Percentiles rank a stretch among this genome's conserved stretches.
Evolutionary conservation across 2,329 filamentous ascomycete genomes (phyloP).

Genomic region (Cladophialophora bantiana): DNA sequence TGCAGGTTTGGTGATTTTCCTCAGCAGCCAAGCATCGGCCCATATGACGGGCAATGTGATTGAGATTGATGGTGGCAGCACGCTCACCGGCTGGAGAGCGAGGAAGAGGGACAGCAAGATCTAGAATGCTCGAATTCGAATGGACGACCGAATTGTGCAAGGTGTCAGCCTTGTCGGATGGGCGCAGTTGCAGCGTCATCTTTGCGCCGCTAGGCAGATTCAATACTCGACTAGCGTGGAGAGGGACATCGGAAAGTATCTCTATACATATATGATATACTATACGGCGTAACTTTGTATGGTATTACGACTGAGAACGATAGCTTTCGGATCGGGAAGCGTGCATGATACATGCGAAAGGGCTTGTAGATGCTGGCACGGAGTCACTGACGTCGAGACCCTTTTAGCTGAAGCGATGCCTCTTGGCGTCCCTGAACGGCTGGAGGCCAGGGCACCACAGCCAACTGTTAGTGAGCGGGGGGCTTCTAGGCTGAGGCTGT

Average conservation of each 20-base stretch:
- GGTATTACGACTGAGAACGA: not conserved
- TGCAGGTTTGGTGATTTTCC: slow-evolving; percentile 55
- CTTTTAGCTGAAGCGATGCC: slow-evolving; percentile 15
- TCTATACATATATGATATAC: not conserved
- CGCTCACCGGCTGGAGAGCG: slow-evolving; percentile 51
- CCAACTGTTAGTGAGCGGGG: slow-evolving; percentile 14
- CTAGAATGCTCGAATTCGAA: slow-evolving; percentile 14
- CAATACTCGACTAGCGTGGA: not conserved
- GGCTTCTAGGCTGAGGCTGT: not conserved
- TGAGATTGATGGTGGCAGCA: slow-evolving; percentile 58
- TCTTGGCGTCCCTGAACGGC: slow-evolving; percentile 6
- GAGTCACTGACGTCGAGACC: not conserved
- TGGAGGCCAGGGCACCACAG: not conserved
- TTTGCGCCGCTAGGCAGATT: not conserved
- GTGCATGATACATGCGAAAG: not conserved
- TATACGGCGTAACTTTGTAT: not conserved
- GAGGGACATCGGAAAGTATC: not conserved
- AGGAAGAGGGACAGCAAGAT: slow-evolving; percentile 42
- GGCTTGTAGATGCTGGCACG: not conserved
- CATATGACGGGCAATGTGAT: slow-evolving; percentile 56
- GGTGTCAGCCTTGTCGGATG: not conserved
- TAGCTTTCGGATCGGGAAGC: not conserved
- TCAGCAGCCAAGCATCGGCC: slow-evolving; percentile 50
- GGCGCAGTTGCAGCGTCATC: not conserved
- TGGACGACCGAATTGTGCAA: not conserved